Percentiles rank a stretch among this genome's conserved stretches.
Evolutionary conservation across 345 rosid genomes (phyloP).

Genomic region (Aquilaria malaccensis): DNA sequence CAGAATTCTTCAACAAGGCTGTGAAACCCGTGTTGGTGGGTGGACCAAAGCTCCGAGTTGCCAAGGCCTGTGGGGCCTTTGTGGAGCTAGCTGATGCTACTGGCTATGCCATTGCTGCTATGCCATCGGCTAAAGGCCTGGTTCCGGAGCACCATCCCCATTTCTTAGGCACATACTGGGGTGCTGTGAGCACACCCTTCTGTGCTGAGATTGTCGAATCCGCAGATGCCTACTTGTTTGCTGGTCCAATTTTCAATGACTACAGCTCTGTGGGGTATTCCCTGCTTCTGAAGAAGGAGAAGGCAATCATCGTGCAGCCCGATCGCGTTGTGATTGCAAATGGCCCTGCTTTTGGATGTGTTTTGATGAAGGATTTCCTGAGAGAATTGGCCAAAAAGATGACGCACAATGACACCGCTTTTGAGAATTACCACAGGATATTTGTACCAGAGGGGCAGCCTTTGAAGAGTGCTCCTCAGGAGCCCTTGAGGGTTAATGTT

Average conservation of each 20-base stretch:
- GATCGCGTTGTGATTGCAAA: slow-evolving; percentile 54
- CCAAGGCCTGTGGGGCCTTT: slow-evolving; percentile 48
- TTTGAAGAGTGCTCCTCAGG: slow-evolving; percentile 37
- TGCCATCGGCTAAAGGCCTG: slow-evolving; percentile 76
- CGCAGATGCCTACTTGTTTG: slow-evolving; percentile 77
- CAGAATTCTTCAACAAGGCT: slow-evolving; percentile 67
- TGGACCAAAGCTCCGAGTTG: slow-evolving; percentile 61
- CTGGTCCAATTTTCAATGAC: slow-evolving; percentile 79
- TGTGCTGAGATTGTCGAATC: slow-evolving; percentile 85
- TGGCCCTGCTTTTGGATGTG: slow-evolving; percentile 76
- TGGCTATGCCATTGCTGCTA: slow-evolving; percentile 56
- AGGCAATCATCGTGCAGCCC: slow-evolving; percentile 70
- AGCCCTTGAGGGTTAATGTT: slow-evolving; percentile 72
- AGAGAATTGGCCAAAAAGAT: slow-evolving; percentile 49
- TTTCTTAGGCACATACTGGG: slow-evolving; percentile 82
- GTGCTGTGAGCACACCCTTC: slow-evolving; percentile 70
- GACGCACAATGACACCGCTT: slow-evolving; percentile 45
- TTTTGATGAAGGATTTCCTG: slow-evolving; percentile 73
- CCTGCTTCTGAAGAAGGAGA: slow-evolving; percentile 77
- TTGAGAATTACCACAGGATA: slow-evolving; percentile 69
- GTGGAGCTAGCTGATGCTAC: slow-evolving; percentile 56
- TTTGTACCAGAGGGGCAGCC: slow-evolving; percentile 61
- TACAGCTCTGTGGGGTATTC: slow-evolving; percentile 83
- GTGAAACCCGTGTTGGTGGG: slow-evolving; percentile 75
- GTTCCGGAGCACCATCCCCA: slow-evolving; percentile 71